Base-by-base conservation (phyloP, 208 protist species). In the Leishmania gerbilli region DNA sequence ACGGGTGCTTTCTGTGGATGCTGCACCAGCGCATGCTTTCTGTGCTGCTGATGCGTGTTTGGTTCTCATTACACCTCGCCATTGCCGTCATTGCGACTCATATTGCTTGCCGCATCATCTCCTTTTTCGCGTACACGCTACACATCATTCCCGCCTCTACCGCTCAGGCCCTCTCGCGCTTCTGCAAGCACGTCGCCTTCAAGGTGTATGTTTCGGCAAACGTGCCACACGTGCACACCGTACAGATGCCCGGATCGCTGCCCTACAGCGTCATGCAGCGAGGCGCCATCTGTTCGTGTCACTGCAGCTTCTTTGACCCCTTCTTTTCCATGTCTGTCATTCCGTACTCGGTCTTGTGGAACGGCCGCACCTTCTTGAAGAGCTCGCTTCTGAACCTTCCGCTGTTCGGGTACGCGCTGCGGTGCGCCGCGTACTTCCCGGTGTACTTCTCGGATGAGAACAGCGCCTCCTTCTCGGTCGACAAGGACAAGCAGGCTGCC, bases 401-500 rank as follows among this genome's bases (percentile, higher is more conserved):
- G 2, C 19, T 97, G 31, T 89, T 95, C 62, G 92, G 94, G 11
- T 81, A 88, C 74, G 84, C 92, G n/a, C 78, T 96, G 79, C 65
- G 76, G 58, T 81, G 87, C 69, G 88, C 80, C 51, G 94, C 88
- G 0, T 95, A 97, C 78, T 92, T 97, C 64, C 94, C 89, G 0
- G 94, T 98, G 24, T 93, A 97, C 84, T 98, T 97, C 77, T 89
- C 82, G 6, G 81, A 89, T 51, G 84, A 92, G 49, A 84, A 77
- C 31, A 85, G 51, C 60, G 47, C 53, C 55, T 89, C 83, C 56
- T 97, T 97, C 78, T 86, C 87, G 5, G 91, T 97, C 15, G 86
- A 97, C 75, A 96, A 91, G 80, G 92, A 92, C 27, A 96, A 93
- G 82, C 95, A 98, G 87, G 89, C 84, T 34, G 71, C 79, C n/a